Evolutionary conservation across 345 rosid species (phyloP), one percentile per base, ranked within the genome.

Genomic region (Geranium rotundifolium): DNA sequence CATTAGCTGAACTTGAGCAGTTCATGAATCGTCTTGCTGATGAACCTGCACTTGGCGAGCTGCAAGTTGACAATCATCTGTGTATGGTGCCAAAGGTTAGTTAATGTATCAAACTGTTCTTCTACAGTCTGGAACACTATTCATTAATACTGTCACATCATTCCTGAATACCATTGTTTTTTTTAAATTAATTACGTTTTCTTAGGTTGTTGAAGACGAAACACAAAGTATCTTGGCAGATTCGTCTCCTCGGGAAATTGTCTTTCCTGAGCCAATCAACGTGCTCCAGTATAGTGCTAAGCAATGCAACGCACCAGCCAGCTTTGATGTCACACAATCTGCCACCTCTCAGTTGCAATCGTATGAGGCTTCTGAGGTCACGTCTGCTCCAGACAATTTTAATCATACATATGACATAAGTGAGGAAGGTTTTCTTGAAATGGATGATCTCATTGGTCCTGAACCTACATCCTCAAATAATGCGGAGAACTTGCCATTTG

Each of bases 391-490:
- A 14, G 71, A 72, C 18, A 66, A 64, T 19, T 31, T 9, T 54
- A 66, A 71, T 37, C 70, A 17, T 54, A 58, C 54, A 8, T 49
- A 58, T 30, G 65, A 64, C 41, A 2, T 64, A 15, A 56, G n/a
- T 3, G 41, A 34, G 41, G 85, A 61, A 61, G 95, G 76, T 79
- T 91, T 82, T 75, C 82, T 91, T 72, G 96, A 89, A 78, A 81
- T 89, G 1, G 82, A 84, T 72, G 95, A 89, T 81, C 92, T 91
- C 39, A 5, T 66, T 62, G 74, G 57, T 62, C 67, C 79, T 57
- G 84, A 73, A 63, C 85, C 82, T 50, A 59, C 59, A 27, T 1
- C 17, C 50, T 70, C 74, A 63, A 71, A 67, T 14, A 62, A 76
- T 54, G 69, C 0, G 10, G 77, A 74, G 66, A 73, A 60, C 30